These are phyloP conservation scores for Neurospora sublineolata DNA, from an alignment of 495 filamentous ascomycete species.

Conservation along the genomic window DNA sequence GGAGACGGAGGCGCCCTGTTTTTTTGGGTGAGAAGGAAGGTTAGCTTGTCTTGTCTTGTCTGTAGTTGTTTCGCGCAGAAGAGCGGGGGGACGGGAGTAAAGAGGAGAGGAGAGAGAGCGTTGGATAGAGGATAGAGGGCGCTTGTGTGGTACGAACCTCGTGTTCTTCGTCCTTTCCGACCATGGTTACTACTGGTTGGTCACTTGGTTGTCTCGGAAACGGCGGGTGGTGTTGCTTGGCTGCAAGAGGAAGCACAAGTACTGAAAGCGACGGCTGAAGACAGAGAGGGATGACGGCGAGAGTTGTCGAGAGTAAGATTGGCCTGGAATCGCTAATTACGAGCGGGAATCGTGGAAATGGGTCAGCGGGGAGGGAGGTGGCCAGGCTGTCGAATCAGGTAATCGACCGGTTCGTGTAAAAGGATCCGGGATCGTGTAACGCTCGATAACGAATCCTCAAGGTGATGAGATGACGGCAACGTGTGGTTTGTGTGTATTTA, in stretches of 20 bases:
- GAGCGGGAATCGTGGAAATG: not conserved
- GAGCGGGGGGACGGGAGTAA: not conserved
- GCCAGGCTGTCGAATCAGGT: not conserved
- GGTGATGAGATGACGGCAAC: not conserved
- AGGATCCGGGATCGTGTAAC: not conserved
- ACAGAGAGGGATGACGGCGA: not conserved
- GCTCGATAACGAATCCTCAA: not conserved
- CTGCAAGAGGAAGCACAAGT: not conserved
- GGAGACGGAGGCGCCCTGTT: slow-evolving; percentile 68
- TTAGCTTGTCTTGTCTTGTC: not conserved
- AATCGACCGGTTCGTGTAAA: not conserved
- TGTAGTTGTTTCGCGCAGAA: not conserved
- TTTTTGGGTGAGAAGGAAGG: not conserved
- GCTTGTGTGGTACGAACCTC: slow-evolving; percentile 19
- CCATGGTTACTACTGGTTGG: slow-evolving; percentile 28
- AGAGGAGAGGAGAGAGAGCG: not conserved
- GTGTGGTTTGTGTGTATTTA: not conserved
- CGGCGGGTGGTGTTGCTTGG: not conserved
- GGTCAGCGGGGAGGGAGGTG: not conserved
- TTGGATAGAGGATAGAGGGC: not conserved
- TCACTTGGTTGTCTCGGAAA: not conserved
- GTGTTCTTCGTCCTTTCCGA: slow-evolving; percentile 30
- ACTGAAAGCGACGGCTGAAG: not conserved
- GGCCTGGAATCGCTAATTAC: not conserved
- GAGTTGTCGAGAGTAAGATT: not conserved